Evolutionary conservation across 305 asterid species (phyloP).

Genomic region (Coffea humblotiana): DNA sequence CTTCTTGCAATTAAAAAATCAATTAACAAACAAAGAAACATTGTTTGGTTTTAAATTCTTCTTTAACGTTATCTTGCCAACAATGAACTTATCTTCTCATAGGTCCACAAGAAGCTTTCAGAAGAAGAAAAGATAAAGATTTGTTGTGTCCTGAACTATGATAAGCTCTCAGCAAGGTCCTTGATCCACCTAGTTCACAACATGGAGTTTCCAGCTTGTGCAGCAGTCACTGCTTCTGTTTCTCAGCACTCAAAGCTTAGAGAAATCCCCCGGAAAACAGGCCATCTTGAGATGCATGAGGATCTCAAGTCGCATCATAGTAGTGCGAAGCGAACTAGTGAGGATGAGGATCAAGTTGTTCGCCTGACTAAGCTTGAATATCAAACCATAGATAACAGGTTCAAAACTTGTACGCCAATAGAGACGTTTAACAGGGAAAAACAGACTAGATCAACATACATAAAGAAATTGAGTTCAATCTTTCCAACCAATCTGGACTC

Average conservation of each 20-base stretch:
- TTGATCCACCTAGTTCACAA: slow-evolving; percentile 31
- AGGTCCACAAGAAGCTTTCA: slow-evolving; percentile 43
- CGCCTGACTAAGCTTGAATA: neutral
- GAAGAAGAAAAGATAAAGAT: slow-evolving; percentile 49
- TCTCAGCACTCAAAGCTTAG: slow-evolving; percentile 28
- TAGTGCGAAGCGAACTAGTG: neutral
- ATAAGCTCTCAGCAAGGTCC: slow-evolving; percentile 40
- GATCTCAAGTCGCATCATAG: slow-evolving; percentile 3
- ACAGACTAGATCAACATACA: slow-evolving; percentile 18
- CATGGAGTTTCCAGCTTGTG: slow-evolving; percentile 38
- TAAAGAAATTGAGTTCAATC: slow-evolving; percentile 14
- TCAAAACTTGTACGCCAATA: slow-evolving; percentile 1
- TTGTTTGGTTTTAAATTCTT: neutral
- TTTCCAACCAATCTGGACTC: slow-evolving; percentile 22
- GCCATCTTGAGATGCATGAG: slow-evolving; percentile 7
- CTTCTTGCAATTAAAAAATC: no score
- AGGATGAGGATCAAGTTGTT: neutral
- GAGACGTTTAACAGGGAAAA: slow-evolving; percentile 20
- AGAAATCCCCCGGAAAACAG: neutral
- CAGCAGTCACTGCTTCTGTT: slow-evolving; percentile 25
- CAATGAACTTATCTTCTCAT: neutral
- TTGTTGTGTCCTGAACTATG: slow-evolving; percentile 38
- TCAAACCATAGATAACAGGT: slow-evolving; percentile 20
- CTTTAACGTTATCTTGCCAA: neutral
- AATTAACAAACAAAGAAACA: no score